Percentiles rank a stretch among this genome's conserved stretches.
These are phyloP conservation scores for Forsythia suspensa DNA, from an alignment of 257 asterid genomes.

Conservation along the genomic window DNA sequence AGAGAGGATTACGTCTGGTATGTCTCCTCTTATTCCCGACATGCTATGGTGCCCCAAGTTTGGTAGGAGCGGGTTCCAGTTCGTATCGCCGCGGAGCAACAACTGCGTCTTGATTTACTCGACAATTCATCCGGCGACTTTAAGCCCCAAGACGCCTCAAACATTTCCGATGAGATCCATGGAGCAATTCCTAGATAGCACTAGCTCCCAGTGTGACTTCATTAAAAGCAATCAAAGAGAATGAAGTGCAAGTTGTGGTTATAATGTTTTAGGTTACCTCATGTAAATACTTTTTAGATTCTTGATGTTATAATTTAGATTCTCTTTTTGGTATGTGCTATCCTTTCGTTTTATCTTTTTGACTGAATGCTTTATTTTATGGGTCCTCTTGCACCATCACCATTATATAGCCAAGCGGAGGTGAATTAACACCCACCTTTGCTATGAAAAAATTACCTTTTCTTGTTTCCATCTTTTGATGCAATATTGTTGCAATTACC, in stretches of 20 bases:
- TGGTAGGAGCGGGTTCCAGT: no score
- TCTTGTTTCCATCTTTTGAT: not conserved
- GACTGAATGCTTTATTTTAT: not conserved
- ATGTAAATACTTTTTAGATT: constrained; percentile 46
- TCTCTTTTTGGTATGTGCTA: not conserved
- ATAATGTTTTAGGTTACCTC: constrained; percentile 71
- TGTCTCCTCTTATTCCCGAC: no score
- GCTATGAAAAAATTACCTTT: not conserved
- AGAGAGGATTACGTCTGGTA: no score
- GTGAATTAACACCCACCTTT: not conserved
- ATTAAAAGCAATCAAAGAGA: no score
- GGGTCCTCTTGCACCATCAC: not conserved
- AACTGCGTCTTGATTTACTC: no score
- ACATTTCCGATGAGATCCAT: no score
- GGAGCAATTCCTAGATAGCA: no score
- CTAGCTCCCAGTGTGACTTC: no score
- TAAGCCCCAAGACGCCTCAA: no score
- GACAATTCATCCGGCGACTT: no score
- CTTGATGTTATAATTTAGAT: not conserved
- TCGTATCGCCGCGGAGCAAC: no score
- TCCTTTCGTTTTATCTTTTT: not conserved
- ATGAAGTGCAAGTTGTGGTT: not conserved
- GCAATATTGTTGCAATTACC: not conserved
- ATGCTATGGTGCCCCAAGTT: no score
- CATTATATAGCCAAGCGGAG: not conserved